phyloP scores from a whole-genome alignment of 768 basidiomycete genomes.

The Termitomyces sp. region DNA sequence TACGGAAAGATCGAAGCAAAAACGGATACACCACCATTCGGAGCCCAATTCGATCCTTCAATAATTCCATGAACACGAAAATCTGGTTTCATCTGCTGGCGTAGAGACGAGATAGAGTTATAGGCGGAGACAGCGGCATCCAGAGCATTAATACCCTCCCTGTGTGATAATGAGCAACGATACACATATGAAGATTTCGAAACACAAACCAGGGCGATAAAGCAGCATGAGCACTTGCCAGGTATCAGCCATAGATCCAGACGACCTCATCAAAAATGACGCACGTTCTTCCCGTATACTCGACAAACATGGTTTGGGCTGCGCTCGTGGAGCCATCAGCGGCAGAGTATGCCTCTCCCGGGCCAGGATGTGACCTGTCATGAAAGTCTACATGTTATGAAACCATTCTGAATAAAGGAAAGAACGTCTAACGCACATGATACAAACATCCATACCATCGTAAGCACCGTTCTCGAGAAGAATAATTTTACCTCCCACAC shows the following conservation, averaged over 20 bases:
- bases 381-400: not conserved
- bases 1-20: not conserved
- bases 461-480: slow-evolving; percentile 75
- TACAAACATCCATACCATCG: slow-evolving; percentile 71
- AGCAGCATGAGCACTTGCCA: slow-evolving; percentile 68
- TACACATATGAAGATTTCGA: not conserved
- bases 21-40: slow-evolving; percentile 52
- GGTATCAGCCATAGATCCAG: slow-evolving; percentile 3
- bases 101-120: slow-evolving; percentile 67
- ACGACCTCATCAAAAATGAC: slow-evolving; percentile 16
- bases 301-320: slow-evolving; percentile 57
- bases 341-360: slow-evolving; percentile 47
- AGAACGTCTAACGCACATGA: slow-evolving; percentile 46
- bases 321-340: slow-evolving; percentile 54
- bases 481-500: slow-evolving; percentile 70
- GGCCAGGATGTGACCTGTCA: slow-evolving; percentile 66
- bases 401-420: not conserved
- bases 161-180: slow-evolving; percentile 15
- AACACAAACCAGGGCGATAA: slow-evolving; percentile 59
- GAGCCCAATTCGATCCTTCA: slow-evolving; percentile 57
- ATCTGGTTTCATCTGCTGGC: slow-evolving; percentile 84
- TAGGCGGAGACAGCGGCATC: slow-evolving; percentile 89
- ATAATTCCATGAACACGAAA: slow-evolving; percentile 77
- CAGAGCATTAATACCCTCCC: slow-evolving; percentile 81
- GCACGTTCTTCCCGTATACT: slow-evolving; percentile 73